Percentiles rank a stretch among this genome's conserved stretches.
Conservation (phyloP, 164 flowering plant genomes). For the Aristolochia fimbriata region DNA sequence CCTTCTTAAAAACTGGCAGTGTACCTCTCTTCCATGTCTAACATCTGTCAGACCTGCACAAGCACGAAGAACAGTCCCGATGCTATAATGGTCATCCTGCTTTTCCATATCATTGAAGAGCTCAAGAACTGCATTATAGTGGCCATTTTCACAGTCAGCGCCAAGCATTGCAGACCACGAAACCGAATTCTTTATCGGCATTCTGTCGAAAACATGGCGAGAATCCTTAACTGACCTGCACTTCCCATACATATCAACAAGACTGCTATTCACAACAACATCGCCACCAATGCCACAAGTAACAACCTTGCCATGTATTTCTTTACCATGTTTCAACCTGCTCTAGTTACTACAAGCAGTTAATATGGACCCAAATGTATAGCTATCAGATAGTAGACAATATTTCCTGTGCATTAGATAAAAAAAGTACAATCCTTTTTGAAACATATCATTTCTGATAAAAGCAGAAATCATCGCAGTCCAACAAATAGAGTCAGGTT, state of each 20-base stretch:
- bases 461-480: constrained; percentile 59
- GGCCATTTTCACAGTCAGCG: constrained; percentile 62
- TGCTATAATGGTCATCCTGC: constrained; percentile 42
- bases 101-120: constrained; percentile 44
- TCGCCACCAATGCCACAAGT: constrained; percentile 39
- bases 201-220: constrained; percentile 52
- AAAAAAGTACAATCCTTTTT: constrained; percentile 45
- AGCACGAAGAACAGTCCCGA: constrained; percentile 79
- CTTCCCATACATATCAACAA: constrained; percentile 91
- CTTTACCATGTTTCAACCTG: constrained; percentile 59
- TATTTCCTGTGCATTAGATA: constrained; percentile 33
- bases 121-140: constrained; percentile 37
- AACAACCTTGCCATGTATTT: constrained; percentile 58
- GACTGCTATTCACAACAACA: constrained; percentile 71
- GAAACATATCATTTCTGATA: constrained; percentile 50
- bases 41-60: constrained; percentile 74
- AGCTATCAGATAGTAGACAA: constrained; percentile 37
- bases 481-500: constrained; percentile 70
- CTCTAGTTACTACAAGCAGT: constrained; percentile 71
- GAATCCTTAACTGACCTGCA: constrained; percentile 42
- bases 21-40: constrained; percentile 75
- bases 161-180: constrained; percentile 76
- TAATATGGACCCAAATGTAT: constrained; percentile 60
- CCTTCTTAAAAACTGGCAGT: constrained; percentile 67
- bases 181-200: constrained; percentile 52